Conservation (phyloP, 371 early-diverging fungal genomes). For the Lichtheimia ornata region DNA sequence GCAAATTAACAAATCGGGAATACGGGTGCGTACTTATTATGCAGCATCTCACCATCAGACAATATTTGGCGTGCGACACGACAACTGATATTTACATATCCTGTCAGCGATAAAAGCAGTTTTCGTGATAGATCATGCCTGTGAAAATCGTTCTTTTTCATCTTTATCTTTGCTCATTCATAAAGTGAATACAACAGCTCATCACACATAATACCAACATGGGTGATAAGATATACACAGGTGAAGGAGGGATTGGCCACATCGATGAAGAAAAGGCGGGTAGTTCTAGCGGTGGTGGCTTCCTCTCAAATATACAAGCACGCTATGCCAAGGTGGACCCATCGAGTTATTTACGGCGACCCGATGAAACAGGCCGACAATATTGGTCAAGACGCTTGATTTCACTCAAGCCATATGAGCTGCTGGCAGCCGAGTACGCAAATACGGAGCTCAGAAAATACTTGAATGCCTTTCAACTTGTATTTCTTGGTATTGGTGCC, state of each 20-base stretch:
- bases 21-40: no score
- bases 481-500: constrained; percentile 67
- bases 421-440: constrained; percentile 48
- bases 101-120: background rate
- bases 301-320: constrained; percentile 6
- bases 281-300: background rate
- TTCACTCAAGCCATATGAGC: constrained; percentile 57
- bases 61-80: background rate
- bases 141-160: background rate
- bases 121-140: background rate
- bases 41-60: no score
- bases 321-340: constrained; percentile 32
- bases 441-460: constrained; percentile 47
- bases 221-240: constrained; percentile 3
- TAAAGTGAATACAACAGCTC: no score
- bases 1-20: no score
- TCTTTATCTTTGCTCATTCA: background rate
- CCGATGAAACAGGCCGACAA: constrained; percentile 33
- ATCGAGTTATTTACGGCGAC: constrained; percentile 39
- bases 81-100: background rate
- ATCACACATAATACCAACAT: background rate
- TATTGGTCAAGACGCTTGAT: constrained; percentile 53
- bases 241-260: background rate
- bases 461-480: constrained; percentile 44
- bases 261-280: constrained; percentile 4